Evolutionary conservation across 768 basidiomycete species (phyloP).

Genomic region (Auricularia sp.): DNA sequence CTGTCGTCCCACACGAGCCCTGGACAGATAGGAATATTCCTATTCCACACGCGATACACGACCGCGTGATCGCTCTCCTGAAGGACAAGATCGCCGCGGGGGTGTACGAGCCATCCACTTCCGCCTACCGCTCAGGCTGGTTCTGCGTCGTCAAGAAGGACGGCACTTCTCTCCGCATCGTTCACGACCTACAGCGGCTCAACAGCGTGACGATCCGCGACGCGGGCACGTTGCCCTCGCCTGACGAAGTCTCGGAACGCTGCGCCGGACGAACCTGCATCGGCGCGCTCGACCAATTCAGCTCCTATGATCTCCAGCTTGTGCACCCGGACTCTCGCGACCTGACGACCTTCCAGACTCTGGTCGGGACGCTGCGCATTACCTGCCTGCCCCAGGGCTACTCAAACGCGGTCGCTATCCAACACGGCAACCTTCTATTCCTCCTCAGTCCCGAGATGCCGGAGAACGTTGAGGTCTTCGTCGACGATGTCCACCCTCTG

Average conservation of each 20-base stretch:
- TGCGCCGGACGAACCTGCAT: conserved; percentile 18
- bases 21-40: conserved; percentile 26
- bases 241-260: conserved; percentile 25
- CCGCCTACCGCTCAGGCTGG: conserved; percentile 30
- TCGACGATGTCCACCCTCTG: conserved; percentile 31
- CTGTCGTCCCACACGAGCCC: conserved; percentile 27
- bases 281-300: not conserved
- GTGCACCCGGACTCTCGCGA: not conserved
- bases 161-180: conserved; percentile 21
- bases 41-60: conserved; percentile 20
- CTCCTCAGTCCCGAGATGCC: conserved; percentile 33
- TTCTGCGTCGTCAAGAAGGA: conserved; percentile 19
- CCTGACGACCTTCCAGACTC: conserved; percentile 7
- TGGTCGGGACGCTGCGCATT: not conserved
- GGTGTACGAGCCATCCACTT: conserved; percentile 31
- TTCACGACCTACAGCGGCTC: conserved; percentile 30
- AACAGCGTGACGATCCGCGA: conserved; percentile 31
- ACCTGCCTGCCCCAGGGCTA: conserved; percentile 2
- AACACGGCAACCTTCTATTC: conserved; percentile 26
- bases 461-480: conserved; percentile 24
- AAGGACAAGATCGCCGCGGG: conserved; percentile 29
- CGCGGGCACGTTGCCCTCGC: conserved; percentile 24
- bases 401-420: conserved; percentile 7
- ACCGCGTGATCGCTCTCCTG: conserved; percentile 24
- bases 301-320: not conserved